These are phyloP conservation scores for Golubevia sp. DNA, from an alignment of 1,284 basidiomycete genomes.

Conservation along the genomic window DNA sequence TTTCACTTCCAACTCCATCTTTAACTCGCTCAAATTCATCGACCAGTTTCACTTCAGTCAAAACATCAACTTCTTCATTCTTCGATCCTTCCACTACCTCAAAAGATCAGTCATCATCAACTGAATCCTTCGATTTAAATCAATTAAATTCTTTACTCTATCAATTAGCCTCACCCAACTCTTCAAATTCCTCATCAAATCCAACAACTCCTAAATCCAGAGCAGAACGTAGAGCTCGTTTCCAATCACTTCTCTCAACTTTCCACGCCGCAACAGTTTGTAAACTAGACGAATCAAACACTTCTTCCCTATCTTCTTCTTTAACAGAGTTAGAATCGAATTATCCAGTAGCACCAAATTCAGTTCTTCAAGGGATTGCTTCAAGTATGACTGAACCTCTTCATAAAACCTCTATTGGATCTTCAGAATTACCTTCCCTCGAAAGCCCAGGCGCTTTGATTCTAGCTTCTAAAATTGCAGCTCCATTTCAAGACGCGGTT, in stretches of 20 bases:
- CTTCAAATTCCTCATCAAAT: conserved; percentile 8
- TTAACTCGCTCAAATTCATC: no score
- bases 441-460: conserved; percentile 52
- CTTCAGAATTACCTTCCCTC: conserved; percentile 11
- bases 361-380: conserved; percentile 31
- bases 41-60: no score
- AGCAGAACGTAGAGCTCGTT: conserved; percentile 23
- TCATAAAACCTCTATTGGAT: conserved; percentile 13
- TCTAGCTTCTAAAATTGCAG: conserved; percentile 46
- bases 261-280: conserved; percentile 37
- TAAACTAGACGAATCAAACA: conserved; percentile 19
- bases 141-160: conserved; percentile 28
- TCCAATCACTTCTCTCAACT: conserved; percentile 31
- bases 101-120: no score
- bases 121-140: conserved; percentile 20
- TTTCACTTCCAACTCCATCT: no score
- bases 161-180: conserved; percentile 17
- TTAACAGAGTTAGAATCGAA: conserved; percentile 24
- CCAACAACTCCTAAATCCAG: conserved; percentile 14
- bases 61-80: no score
- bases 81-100: no score
- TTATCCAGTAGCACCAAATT: conserved; percentile 24
- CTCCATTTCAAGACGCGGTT: conserved; percentile 47
- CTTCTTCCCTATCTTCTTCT: conserved; percentile 25
- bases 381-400: conserved; percentile 37